A percentile compares a stretch with the other conserved stretches of the same genome.
Conservation (phyloP, 441 rosid genomes). For the Corymbia citriodora region DNA sequence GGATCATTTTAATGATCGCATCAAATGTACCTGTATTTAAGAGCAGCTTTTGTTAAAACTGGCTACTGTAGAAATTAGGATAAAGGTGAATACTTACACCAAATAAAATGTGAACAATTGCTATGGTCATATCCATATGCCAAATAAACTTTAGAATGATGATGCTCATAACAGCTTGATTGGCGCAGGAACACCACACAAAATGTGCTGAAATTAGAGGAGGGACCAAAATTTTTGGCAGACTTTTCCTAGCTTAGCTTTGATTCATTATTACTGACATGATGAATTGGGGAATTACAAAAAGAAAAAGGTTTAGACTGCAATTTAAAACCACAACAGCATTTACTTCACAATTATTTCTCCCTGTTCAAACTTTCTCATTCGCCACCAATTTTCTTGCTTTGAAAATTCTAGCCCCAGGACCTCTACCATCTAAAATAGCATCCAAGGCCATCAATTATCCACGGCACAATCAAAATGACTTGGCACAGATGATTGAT, state of each 20-base stretch:
- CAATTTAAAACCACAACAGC: neutral
- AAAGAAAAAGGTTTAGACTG: neutral
- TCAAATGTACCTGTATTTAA: slow-evolving; percentile 45
- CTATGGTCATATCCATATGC: neutral
- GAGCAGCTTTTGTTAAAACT: neutral
- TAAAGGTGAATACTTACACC: neutral
- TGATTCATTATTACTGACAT: neutral
- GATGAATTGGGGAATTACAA: neutral
- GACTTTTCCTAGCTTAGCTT: neutral
- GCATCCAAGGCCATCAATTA: neutral
- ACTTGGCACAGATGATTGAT: neutral
- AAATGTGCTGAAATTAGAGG: neutral
- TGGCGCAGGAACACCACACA: neutral
- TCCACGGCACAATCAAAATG: neutral
- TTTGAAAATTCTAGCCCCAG: neutral
- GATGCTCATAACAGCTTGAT: neutral
- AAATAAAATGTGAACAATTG: neutral
- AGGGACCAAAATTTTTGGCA: neutral
- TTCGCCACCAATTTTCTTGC: neutral
- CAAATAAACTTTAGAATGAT: neutral
- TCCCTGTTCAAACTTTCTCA: neutral
- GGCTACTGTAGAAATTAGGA: neutral
- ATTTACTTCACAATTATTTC: neutral
- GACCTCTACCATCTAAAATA: neutral
- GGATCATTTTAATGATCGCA: slow-evolving; percentile 60